Evolutionary conservation across 495 filamentous ascomycete genomes (phyloP).

Genomic region (Pseudomonodictys pantanalensis): DNA sequence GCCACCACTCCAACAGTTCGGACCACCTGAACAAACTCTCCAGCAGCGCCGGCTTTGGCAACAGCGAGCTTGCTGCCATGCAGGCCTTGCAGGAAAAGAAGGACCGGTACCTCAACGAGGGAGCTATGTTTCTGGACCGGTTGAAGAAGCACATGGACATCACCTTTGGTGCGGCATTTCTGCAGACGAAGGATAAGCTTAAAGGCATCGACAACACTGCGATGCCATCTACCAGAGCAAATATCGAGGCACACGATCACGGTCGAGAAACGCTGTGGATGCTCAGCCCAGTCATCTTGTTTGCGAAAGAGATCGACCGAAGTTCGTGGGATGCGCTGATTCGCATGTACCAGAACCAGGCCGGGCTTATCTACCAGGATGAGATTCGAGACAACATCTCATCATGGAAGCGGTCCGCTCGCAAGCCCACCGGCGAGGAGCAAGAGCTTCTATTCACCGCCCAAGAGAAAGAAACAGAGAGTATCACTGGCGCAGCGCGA

Average conservation of each 20-base stretch:
- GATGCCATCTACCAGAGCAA: conserved; percentile 46
- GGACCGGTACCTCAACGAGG: conserved; percentile 75
- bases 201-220: conserved; percentile 39
- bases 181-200: conserved; percentile 58
- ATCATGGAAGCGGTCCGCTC: conserved; percentile 78
- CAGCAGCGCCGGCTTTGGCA: conserved; percentile 61
- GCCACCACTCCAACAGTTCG: conserved; percentile 2
- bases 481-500: conserved; percentile 69
- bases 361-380: conserved; percentile 71
- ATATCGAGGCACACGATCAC: conserved; percentile 51
- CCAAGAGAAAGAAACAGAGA: conserved; percentile 76
- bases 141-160: conserved; percentile 76
- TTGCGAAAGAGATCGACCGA: conserved; percentile 75
- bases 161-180: conserved; percentile 72
- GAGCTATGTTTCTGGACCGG: conserved; percentile 66
- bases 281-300: conserved; percentile 80
- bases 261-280: conserved; percentile 67
- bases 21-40: conserved; percentile 17
- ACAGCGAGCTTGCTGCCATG: conserved; percentile 85
- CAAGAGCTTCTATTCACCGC: conserved; percentile 82
- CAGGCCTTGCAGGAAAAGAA: conserved; percentile 89
- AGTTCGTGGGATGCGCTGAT: conserved; percentile 77
- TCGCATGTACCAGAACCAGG: conserved; percentile 72
- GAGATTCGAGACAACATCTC: conserved; percentile 76
- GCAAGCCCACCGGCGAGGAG: conserved; percentile 81